Evolutionary conservation across 306 rosid species (phyloP).

Genomic region (Cicer bijugum): DNA sequence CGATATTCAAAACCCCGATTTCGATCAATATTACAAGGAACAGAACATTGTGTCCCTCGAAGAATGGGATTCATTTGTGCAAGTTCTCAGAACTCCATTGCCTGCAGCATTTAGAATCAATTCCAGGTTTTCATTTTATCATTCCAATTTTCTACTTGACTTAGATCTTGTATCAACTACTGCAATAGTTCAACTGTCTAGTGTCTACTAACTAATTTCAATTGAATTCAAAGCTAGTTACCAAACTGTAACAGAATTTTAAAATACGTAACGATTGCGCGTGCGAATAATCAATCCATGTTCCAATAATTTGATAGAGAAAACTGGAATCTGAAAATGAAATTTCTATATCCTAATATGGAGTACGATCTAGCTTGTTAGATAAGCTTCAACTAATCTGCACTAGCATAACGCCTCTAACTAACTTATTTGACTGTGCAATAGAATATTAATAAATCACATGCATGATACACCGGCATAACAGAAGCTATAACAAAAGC

Average conservation of each 20-base stretch:
- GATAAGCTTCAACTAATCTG: background rate
- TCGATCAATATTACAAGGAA: slow-evolving; percentile 80
- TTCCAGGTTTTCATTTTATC: slow-evolving; percentile 51
- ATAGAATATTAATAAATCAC: background rate
- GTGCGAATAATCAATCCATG: background rate
- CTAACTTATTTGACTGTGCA: background rate
- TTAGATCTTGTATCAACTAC: background rate
- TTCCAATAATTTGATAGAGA: no score
- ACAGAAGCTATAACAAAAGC: background rate
- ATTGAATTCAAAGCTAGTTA: no score
- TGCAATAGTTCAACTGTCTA: background rate
- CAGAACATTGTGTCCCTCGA: slow-evolving; percentile 62
- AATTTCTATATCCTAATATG: background rate
- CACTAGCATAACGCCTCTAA: background rate
- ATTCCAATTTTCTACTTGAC: background rate
- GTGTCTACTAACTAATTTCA: background rate
- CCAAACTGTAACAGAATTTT: background rate
- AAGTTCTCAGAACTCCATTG: slow-evolving; percentile 75
- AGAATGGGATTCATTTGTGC: slow-evolving; percentile 76
- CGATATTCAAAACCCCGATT: slow-evolving; percentile 62
- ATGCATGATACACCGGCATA: background rate
- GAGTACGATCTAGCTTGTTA: background rate
- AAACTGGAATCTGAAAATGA: no score
- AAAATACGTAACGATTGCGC: no score
- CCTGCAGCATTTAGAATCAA: slow-evolving; percentile 87